A percentile compares a stretch with the other conserved stretches of the same genome.
Conservation (phyloP, 345 rosid genomes). For the Xanthoceras sorbifolium region DNA sequence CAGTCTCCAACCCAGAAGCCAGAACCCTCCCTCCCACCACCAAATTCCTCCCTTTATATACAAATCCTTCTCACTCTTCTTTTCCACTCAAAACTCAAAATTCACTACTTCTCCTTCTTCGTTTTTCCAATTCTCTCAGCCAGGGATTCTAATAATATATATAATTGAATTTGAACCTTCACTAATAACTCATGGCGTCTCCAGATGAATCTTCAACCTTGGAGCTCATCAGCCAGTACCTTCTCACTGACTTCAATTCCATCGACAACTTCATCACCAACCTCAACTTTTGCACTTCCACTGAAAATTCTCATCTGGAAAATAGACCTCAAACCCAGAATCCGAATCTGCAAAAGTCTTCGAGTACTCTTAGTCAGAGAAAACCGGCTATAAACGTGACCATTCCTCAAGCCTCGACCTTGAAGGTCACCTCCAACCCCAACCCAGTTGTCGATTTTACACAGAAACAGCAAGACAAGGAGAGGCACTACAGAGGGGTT, state of each 20-base stretch:
- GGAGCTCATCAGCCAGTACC: slow-evolving; percentile 66
- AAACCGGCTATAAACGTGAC: slow-evolving; percentile 58
- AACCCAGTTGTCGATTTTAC: slow-evolving; percentile 6
- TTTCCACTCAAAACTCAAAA: slow-evolving; percentile 36
- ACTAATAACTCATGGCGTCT: slow-evolving; percentile 21
- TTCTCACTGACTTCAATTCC: slow-evolving; percentile 52
- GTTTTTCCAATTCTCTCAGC: no score
- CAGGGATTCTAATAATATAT: no score
- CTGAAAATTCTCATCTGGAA: background rate
- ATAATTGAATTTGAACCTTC: background rate
- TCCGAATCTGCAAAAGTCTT: slow-evolving; percentile 23
- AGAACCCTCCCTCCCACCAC: background rate
- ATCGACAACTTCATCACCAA: slow-evolving; percentile 37
- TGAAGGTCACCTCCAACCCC: slow-evolving; percentile 17
- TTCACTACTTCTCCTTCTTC: background rate
- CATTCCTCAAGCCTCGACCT: slow-evolving; percentile 36
- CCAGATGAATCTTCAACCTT: slow-evolving; percentile 45
- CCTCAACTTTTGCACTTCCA: slow-evolving; percentile 21
- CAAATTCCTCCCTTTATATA: slow-evolving; percentile 20
- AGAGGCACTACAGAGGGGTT: slow-evolving; percentile 80
- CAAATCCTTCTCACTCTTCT: slow-evolving; percentile 14
- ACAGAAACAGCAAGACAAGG: slow-evolving; percentile 17
- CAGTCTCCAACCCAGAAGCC: slow-evolving; percentile 11
- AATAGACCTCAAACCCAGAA: background rate
- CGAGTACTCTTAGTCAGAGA: slow-evolving; percentile 58